phyloP scores from a whole-genome alignment of 805 yeast species.

The Metschnikowia henanensis region DNA sequence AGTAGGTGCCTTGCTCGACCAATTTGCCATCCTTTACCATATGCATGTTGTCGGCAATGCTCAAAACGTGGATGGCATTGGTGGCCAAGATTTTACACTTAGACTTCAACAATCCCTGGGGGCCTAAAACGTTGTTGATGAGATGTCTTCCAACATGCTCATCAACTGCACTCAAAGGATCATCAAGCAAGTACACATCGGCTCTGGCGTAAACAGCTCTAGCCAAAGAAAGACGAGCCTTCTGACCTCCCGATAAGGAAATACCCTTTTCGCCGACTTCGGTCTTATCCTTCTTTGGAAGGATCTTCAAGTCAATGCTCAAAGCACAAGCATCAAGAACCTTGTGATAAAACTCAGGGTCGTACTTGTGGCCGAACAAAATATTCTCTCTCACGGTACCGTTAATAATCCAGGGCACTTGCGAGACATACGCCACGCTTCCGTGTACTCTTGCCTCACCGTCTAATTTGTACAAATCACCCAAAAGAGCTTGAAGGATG shows the following conservation, averaged over 20 bases:
- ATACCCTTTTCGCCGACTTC: constrained; percentile 98
- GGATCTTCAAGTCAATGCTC: constrained; percentile 67
- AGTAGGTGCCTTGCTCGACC: constrained; percentile 64
- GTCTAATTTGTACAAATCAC: constrained; percentile 73
- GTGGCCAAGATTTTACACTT: constrained; percentile 84
- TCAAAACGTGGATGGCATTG: constrained; percentile 78
- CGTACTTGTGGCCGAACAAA: constrained; percentile 83
- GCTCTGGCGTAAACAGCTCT: constrained; percentile 96
- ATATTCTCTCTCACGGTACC: constrained; percentile 91
- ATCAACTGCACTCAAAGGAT: constrained; percentile 94
- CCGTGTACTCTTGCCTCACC: constrained; percentile 79
- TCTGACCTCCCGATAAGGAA: constrained; percentile 95
- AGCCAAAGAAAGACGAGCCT: constrained; percentile 92
- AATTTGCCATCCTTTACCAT: constrained; percentile 70
- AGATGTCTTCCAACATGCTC: constrained; percentile 93
- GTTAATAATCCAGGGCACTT: constrained; percentile 96
- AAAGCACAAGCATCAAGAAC: constrained; percentile 91
- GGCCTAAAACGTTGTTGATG: constrained; percentile 79
- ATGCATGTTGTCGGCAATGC: constrained; percentile 68
- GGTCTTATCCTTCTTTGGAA: constrained; percentile 89
- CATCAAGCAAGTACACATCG: constrained; percentile 87
- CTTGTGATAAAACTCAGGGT: constrained; percentile 73
- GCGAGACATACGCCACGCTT: constrained; percentile 84
- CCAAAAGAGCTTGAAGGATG: constrained; percentile 73
- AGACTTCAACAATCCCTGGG: constrained; percentile 69